Conservation (phyloP, 306 rosid species). For the Herpetospermum pedunculosum region DNA sequence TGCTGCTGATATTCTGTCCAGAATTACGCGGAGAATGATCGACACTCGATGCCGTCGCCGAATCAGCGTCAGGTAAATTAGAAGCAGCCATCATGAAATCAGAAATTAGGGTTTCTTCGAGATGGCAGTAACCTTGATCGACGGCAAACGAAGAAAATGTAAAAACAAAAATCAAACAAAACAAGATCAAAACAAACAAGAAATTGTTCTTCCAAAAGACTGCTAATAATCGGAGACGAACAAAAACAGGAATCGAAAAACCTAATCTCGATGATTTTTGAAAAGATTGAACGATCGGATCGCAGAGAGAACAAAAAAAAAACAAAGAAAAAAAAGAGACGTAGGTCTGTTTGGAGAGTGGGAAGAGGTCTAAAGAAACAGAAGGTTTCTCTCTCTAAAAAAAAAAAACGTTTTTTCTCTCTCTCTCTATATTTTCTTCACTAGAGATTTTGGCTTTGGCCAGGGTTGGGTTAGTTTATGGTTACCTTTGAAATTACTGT, state of each 20-base stretch:
- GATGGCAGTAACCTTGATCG: constrained; percentile 35
- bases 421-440: neutral
- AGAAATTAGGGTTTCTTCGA: constrained; percentile 25
- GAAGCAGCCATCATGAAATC: constrained; percentile 30
- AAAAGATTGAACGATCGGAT: constrained; percentile 51
- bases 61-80: neutral
- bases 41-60: constrained; percentile 7
- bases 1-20: constrained; percentile 10
- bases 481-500: neutral
- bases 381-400: neutral
- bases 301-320: constrained; percentile 22
- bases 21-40: constrained; percentile 32
- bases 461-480: constrained; percentile 12
- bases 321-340: constrained; percentile 2
- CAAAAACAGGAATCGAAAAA: constrained; percentile 6
- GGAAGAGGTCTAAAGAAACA: constrained; percentile 12
- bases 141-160: constrained; percentile 4
- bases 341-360: constrained; percentile 12
- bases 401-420: neutral
- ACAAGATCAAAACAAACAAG: constrained; percentile 3
- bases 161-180: constrained; percentile 8
- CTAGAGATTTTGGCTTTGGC: neutral
- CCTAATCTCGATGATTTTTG: constrained; percentile 22
- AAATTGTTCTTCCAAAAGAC: too few relatives aligned
- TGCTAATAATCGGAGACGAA: too few relatives aligned